These are phyloP conservation scores for Diaporthe humulicola DNA, from an alignment of 2,329 filamentous ascomycete species.

Conservation along the genomic window DNA sequence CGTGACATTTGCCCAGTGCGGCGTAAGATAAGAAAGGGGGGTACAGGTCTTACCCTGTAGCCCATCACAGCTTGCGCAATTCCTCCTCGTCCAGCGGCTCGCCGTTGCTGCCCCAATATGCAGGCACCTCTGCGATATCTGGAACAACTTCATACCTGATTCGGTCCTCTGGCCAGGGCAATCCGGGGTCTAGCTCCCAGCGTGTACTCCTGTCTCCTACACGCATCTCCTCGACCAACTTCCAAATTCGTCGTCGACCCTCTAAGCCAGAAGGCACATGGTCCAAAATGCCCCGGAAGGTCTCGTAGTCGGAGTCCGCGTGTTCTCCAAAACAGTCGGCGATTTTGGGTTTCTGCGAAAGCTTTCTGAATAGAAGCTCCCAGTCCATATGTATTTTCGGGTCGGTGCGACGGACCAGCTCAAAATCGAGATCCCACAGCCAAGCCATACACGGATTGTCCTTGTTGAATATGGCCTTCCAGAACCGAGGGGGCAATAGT, in stretches of 20 bases:
- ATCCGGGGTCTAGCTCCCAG: background rate
- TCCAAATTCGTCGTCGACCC: constrained; percentile 9
- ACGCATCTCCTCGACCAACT: background rate
- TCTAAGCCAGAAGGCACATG: background rate
- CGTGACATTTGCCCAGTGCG: background rate
- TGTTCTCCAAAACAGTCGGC: background rate
- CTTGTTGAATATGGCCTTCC: background rate
- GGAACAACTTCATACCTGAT: background rate
- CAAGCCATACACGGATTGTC: background rate
- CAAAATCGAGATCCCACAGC: constrained; percentile 10
- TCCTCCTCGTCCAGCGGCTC: constrained; percentile 7
- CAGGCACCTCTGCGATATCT: background rate
- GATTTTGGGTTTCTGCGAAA: background rate
- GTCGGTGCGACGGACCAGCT: background rate
- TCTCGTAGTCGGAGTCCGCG: background rate
- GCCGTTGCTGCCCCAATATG: background rate
- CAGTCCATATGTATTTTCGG: background rate
- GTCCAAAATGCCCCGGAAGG: background rate
- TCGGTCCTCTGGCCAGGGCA: too few species aligned
- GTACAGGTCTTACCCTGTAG: background rate
- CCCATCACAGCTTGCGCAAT: background rate
- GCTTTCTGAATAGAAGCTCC: constrained; percentile 1
- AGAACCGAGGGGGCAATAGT: background rate
- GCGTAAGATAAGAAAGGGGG: background rate
- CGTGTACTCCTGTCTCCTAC: background rate